phyloP scores from a whole-genome alignment of 2,329 filamentous ascomycete genomes.

The Cytospora piceae region DNA sequence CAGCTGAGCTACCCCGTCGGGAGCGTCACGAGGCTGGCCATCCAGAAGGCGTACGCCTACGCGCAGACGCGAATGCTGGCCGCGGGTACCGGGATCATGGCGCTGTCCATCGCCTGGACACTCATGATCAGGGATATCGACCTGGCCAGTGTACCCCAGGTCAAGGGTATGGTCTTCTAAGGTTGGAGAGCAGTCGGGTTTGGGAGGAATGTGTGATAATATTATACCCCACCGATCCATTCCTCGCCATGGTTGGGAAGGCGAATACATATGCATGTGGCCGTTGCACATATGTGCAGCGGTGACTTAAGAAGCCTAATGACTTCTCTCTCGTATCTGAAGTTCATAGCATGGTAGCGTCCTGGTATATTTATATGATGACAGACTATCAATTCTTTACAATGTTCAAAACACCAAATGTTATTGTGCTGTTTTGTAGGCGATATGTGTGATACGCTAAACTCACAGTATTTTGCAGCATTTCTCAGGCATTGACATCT shows the following conservation, averaged over 20 bases:
- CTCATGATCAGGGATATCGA: constrained; percentile 55
- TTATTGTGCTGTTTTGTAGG: no score
- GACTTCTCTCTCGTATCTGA: no score
- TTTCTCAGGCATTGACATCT: no score
- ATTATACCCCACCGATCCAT: constrained; percentile 1
- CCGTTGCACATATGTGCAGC: background rate
- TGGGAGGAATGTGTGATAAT: background rate
- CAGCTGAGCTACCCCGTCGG: constrained; percentile 56
- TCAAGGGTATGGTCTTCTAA: constrained; percentile 56
- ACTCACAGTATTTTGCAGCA: no score
- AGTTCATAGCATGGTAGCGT: background rate
- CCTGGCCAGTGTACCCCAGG: constrained; percentile 51
- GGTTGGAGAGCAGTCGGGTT: background rate
- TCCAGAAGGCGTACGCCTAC: constrained; percentile 61
- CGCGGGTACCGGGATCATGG: constrained; percentile 42
- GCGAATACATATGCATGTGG: background rate
- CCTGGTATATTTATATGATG: background rate
- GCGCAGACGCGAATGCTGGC: constrained; percentile 54
- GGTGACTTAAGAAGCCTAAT: background rate
- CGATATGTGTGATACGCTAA: no score
- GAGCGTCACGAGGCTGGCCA: constrained; percentile 50
- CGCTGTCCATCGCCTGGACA: constrained; percentile 42
- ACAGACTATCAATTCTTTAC: background rate
- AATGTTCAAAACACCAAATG: no score
- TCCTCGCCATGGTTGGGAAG: background rate